Base-by-base conservation (phyloP, 1,284 basidiomycete species). In the Athelia sp. region DNA sequence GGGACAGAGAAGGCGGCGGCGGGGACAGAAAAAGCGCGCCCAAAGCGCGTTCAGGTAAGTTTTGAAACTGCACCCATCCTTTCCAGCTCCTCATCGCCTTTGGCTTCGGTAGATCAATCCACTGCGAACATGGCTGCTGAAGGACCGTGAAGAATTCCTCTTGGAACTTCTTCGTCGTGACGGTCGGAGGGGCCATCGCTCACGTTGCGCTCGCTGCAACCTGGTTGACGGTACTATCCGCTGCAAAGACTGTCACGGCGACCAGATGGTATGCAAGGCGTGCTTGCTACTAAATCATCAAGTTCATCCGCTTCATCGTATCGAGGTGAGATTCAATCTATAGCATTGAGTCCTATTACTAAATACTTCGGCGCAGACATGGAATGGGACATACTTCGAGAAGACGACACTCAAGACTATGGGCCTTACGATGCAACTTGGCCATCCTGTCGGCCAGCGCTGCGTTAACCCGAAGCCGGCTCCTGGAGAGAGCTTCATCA, bases 371-470 rank as follows among this genome's bases (percentile, higher is more conserved):
- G 23, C 11, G 11, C 11, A 44, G 49, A 18, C 18, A 36, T 44
- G 43, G 43, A 9, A 22, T n/a, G 43, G 18, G 18, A 26, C 18
- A 4, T 22, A 26, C n/a, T 44, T 62, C 38, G 26, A 49, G 34
- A 18, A 36, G 24, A 52, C 49, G 1, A 46, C 56, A 1, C 48
- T 63, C 4, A 43, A 49, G 17, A 38, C 23, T 2, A 48, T 63
- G 0, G 60, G 61, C 1, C 52, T 63, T 3, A 51, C 53, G 19
- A 47, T 63, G 6, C 62, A 63, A 23, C 52, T 63, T 2, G 62
- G 64, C 1, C 62, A 64, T 35, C 19, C 40, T 0, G 32, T 48
- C 3, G 29, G 26, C 1, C 18, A 36, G 1, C 23, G 19, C 2
- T 63, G 63, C 35, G 22, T 43, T 2, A 54, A 47, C 13, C 50